Conservation (phyloP, 2,329 filamentous ascomycete genomes). For the Monosporascus sp. region DNA sequence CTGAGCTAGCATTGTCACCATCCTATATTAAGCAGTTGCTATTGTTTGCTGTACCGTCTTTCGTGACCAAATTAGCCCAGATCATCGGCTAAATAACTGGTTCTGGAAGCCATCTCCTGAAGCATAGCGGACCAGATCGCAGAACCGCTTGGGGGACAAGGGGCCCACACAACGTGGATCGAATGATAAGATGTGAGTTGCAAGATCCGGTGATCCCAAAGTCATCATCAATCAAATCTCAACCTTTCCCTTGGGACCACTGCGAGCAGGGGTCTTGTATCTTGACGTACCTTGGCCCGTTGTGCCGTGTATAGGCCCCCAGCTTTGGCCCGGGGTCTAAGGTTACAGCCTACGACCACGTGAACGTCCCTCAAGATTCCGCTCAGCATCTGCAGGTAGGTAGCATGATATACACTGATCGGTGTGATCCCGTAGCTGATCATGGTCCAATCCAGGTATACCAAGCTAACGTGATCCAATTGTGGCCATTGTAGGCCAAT, state of each 20-base stretch:
- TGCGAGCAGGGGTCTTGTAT: neutral
- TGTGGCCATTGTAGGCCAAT: neutral
- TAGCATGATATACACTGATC: neutral
- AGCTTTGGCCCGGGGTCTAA: neutral
- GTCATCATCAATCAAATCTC: neutral
- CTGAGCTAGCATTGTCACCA: neutral
- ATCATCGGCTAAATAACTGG: neutral
- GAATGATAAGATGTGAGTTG: neutral
- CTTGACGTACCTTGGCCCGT: neutral
- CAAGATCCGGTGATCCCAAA: neutral
- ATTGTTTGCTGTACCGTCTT: neutral
- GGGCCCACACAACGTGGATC: neutral
- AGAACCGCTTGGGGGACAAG: neutral
- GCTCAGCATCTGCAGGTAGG: neutral
- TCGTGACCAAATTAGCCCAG: neutral
- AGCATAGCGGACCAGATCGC: neutral
- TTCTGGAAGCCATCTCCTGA: neutral
- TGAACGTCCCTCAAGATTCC: neutral
- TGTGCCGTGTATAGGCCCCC: neutral
- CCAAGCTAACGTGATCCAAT: neutral
- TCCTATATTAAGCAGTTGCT: neutral
- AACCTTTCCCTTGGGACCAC: slow-evolving; percentile 1
- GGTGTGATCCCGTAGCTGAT: neutral
- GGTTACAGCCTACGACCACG: neutral
- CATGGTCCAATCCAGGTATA: neutral